Evolutionary conservation across 108 stramenopile genomes (phyloP), one percentile per base, ranked within the genome.

Genomic region (Stephanodiscus minutulus): DNA sequence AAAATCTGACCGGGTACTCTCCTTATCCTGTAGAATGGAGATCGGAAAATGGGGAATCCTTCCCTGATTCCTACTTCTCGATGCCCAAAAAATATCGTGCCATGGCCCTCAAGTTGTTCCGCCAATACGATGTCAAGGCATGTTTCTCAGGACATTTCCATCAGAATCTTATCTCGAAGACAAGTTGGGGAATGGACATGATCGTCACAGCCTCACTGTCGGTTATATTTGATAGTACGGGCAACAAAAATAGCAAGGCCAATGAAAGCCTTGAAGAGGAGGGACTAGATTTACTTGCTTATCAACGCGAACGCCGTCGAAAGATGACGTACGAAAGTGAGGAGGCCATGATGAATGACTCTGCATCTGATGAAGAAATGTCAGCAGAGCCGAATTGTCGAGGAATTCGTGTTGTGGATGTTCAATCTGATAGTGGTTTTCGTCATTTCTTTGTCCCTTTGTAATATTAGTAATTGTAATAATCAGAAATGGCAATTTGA

Each of bases 101-200:
- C 35, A 46, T 48, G 36, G 82, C 82, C 0, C 33, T 90, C 53
- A 77, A 83, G 15, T 50, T 90, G 31, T 90, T 87, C 71, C 59
- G 52, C 7, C 63, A 77, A 62, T 86, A 87, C 55, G 27, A 70
- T 18, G 89, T 90, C 2, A 58, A 72, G 17, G 89, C 89, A 4
- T 74, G 73, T 44, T 87, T 90, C 57, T 64, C 75, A 3, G 89
- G 89, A 17, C 89, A 90, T 47, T 90, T 90, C 70, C 89, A 90
- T 76, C 89, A 90, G 66, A 90, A 90, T 68, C 52, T 87, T 17
- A 69, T 85, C 18, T 76, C 83, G 20, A 78, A 80, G 57, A 55
- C 87, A 11, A 69, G 76, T n/a, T 90, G 84, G 72, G 87, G 87
- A 10, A 86, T 87, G 85, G 81, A 87, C 25, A 90, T 90, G 89